phyloP scores from a whole-genome alignment of 208 protist species.

The Balamuthia mandrillaris region DNA sequence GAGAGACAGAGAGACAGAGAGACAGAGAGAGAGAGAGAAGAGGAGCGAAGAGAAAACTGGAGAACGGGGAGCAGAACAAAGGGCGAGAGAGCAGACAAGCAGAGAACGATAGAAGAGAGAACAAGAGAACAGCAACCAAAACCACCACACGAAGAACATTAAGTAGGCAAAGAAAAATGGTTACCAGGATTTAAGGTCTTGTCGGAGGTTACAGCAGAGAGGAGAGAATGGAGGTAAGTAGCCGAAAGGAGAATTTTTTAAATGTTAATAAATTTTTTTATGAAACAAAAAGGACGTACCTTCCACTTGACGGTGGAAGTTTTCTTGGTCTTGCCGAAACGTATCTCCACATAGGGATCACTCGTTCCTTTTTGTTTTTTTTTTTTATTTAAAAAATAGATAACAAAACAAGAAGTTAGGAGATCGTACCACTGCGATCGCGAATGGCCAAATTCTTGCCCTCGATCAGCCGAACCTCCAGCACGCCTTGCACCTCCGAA shows the following conservation, averaged over 20 bases:
- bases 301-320: background rate
- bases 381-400: background rate
- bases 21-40: too few species aligned
- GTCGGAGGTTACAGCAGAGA: background rate
- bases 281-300: background rate
- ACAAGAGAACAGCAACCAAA: too few species aligned
- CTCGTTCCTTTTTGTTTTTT: background rate
- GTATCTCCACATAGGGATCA: background rate
- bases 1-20: too few species aligned
- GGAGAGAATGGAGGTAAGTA: background rate
- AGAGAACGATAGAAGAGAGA: too few species aligned
- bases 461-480: background rate
- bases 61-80: too few species aligned
- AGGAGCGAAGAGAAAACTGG: too few species aligned
- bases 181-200: background rate
- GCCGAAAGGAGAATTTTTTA: background rate
- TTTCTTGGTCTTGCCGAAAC: background rate
- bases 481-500: background rate
- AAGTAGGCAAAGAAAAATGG: too few species aligned
- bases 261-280: background rate
- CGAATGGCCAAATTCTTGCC: background rate
- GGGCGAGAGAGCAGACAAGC: too few species aligned
- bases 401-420: background rate
- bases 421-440: background rate
- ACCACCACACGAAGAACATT: too few species aligned